Base-by-base conservation (phyloP, 331 rosid genomes). In the Dryas integrifolia region DNA sequence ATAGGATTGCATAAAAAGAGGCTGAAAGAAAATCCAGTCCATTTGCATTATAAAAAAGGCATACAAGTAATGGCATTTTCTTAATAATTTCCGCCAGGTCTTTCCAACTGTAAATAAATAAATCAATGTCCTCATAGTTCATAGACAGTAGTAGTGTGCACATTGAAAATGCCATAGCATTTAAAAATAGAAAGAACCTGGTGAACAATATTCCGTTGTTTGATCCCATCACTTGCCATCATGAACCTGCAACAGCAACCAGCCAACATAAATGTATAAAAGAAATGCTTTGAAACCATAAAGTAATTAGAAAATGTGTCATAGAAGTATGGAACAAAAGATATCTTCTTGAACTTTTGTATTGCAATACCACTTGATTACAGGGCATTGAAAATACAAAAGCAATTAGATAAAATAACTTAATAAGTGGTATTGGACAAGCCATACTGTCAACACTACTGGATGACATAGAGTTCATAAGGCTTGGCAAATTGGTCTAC, bases 221-320 rank as follows among this genome's bases (percentile, higher is more conserved):
- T 94, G 80, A 94, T 91, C 79, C 98, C 98, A 59, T 94, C 97
- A 58, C 98, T 82, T 18, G 98, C 97, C 88, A 86, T 94, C 96
- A 94, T 81, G 85, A 94, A 94, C 64, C 98, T 94, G 88, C 68
- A 85, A 43, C 44, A 48, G 83, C 62, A 70, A 43, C 70, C 51
- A 63, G 15, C 72, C 68, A 69, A 13, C 44, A 67, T 35, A 60
- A 82, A 46, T 72, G 15, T 60, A 72, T 72, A 59, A 78, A 75
- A 88, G 61, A 79, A 51, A 77, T 59, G 13, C 53, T 14, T 57
- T 14, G 72, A 65, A 47, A 47, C 70, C 51, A 43, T 7, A 72
- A 11, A 21, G 18, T 21, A 56, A 26, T 7, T 39, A 75, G 69
- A 60, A 70, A 14, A 30, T 57, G 47, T 18, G 47, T 24, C 48